phyloP scores from a whole-genome alignment of 1,284 basidiomycete species.

The Cryptococcus sp. region DNA sequence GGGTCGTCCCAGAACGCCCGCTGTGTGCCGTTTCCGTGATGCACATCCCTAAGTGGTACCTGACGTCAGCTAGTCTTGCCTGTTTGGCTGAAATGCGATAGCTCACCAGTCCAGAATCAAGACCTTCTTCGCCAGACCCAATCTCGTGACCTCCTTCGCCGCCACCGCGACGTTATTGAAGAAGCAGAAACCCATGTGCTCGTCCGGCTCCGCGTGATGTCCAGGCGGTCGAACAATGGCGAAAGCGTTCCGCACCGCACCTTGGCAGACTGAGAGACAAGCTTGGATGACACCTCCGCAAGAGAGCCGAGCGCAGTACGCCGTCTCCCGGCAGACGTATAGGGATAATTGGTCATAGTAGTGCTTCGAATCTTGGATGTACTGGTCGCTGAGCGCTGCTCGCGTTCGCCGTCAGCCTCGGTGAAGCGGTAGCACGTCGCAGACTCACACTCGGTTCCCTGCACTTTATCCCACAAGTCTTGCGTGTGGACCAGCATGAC shows the following conservation, averaged over 20 bases:
- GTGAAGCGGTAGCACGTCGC: not conserved
- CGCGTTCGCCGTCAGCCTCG: not conserved
- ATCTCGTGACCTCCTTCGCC: constrained; percentile 71
- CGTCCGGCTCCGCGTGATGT: constrained; percentile 96
- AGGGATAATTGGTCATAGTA: constrained; percentile 89
- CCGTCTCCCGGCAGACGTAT: constrained; percentile 85
- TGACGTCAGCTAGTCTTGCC: constrained; percentile 5
- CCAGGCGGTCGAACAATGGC: constrained; percentile 97
- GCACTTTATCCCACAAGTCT: constrained; percentile 87
- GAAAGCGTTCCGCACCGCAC: constrained; percentile 80
- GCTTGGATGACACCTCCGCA: constrained; percentile 95
- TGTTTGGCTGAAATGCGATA: too few relatives aligned
- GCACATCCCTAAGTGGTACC: constrained; percentile 99
- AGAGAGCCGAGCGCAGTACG: constrained; percentile 79
- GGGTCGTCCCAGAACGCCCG: constrained; percentile 90
- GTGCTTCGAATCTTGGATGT: constrained; percentile 68
- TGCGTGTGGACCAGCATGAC: constrained; percentile 84
- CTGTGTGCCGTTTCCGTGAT: constrained; percentile 98
- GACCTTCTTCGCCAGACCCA: constrained; percentile 72
- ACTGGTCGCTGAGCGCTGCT: constrained; percentile 70
- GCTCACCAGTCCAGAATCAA: constrained; percentile 93
- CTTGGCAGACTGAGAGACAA: constrained; percentile 78
- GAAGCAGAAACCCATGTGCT: constrained; percentile 99
- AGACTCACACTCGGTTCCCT: constrained; percentile 58
- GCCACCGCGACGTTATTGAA: constrained; percentile 98